Conservation (phyloP, 2,329 filamentous ascomycete species). For the Chalaropsis ovoidea region DNA sequence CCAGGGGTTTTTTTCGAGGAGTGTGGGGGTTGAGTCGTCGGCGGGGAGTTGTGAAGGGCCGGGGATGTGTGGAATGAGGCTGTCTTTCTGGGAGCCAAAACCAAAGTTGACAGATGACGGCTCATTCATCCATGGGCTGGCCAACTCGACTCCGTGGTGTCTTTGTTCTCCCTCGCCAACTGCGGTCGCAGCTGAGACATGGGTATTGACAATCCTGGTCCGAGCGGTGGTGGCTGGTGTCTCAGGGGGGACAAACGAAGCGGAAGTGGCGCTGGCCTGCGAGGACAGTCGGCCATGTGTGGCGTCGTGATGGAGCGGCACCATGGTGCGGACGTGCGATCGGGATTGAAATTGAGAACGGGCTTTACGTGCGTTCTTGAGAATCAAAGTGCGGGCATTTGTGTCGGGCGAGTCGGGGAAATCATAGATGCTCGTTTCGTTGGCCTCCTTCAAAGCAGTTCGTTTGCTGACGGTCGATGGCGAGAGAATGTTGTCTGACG, state of each 20-base stretch:
- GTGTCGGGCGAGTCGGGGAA: conserved; percentile 21
- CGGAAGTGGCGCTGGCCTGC: conserved; percentile 17
- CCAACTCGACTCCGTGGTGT: background rate
- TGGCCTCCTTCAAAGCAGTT: background rate
- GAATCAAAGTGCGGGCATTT: conserved; percentile 16
- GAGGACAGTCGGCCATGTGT: conserved; percentile 8
- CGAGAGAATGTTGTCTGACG: background rate
- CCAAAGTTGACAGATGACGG: conserved; percentile 23
- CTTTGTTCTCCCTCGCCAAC: conserved; percentile 5
- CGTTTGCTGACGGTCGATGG: conserved; percentile 7
- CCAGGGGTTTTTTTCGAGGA: conserved; percentile 22
- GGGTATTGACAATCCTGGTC: conserved; percentile 21
- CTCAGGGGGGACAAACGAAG: conserved; percentile 21
- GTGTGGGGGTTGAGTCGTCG: conserved; percentile 20
- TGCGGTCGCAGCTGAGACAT: conserved; percentile 18
- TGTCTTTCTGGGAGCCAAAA: conserved; percentile 12
- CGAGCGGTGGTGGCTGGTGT: conserved; percentile 24
- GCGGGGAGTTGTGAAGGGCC: conserved; percentile 23
- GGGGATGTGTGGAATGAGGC: conserved; percentile 19
- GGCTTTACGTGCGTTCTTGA: conserved; percentile 10
- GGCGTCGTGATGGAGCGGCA: conserved; percentile 3
- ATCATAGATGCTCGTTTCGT: conserved; percentile 20
- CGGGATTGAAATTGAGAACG: conserved; percentile 4
- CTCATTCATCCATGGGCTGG: conserved; percentile 25
- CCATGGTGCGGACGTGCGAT: background rate